Evolutionary conservation across 352 stramenopile genomes (phyloP).

Genomic region (Globisporangium yorkense): DNA sequence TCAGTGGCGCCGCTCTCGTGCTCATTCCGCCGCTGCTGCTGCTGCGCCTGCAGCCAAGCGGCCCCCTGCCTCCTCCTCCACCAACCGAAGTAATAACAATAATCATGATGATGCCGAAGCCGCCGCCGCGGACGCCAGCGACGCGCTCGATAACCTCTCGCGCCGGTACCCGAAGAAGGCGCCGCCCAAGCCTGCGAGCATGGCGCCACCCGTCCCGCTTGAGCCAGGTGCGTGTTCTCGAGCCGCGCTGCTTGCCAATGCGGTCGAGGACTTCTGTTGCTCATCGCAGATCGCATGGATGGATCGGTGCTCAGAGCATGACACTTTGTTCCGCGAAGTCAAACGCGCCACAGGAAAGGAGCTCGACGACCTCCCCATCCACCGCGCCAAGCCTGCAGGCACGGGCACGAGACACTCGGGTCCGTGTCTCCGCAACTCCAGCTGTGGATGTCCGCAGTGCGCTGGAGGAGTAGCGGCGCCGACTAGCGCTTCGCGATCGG

Average conservation of each 20-base stretch:
- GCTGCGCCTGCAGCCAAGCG: constrained; percentile 15
- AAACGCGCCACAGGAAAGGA: constrained; percentile 66
- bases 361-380: constrained; percentile 61
- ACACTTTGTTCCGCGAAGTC: constrained; percentile 77
- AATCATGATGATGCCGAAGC: constrained; percentile 31
- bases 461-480: constrained; percentile 15
- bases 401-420: constrained; percentile 18
- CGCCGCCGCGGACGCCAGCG: constrained; percentile 18
- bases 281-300: constrained; percentile 13
- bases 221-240: constrained; percentile 35
- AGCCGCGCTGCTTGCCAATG: not conserved
- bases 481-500: constrained; percentile 7
- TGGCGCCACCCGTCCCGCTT: constrained; percentile 21
- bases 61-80: constrained; percentile 14
- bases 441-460: constrained; percentile 64
- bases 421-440: constrained; percentile 67
- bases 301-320: constrained; percentile 45
- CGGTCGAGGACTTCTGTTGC: constrained; percentile 8
- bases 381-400: constrained; percentile 9
- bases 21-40: constrained; percentile 12
- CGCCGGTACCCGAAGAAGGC: constrained; percentile 55
- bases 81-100: constrained; percentile 46
- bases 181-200: constrained; percentile 17
- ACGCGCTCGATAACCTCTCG: constrained; percentile 62
- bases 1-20: not conserved